Evolutionary conservation across 768 basidiomycete genomes (phyloP).

Genomic region (Cubamyces sp.): DNA sequence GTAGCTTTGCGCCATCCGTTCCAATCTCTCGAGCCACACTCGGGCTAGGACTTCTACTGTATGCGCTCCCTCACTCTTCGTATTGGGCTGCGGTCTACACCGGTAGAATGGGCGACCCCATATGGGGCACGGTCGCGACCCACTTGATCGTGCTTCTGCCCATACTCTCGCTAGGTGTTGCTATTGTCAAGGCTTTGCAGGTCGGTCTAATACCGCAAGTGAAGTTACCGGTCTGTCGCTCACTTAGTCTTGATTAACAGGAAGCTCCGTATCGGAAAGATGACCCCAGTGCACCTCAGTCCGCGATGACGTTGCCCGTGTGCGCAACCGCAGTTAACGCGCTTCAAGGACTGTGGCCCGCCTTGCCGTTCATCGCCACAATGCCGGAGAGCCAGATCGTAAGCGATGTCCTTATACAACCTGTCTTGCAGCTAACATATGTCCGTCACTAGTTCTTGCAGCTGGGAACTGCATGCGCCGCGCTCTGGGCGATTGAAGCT

Average conservation of each 20-base stretch:
- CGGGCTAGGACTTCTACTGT: slow-evolving; percentile 45
- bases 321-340: slow-evolving; percentile 33
- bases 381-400: slow-evolving; percentile 20
- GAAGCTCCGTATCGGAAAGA: slow-evolving; percentile 24
- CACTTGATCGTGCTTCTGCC: slow-evolving; percentile 63
- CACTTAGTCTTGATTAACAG: slow-evolving; percentile 1
- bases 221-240: background rate
- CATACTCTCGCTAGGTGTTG: slow-evolving; percentile 53
- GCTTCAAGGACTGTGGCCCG: slow-evolving; percentile 34
- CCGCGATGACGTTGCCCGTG: slow-evolving; percentile 33
- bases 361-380: slow-evolving; percentile 20
- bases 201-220: slow-evolving; percentile 38
- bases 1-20: slow-evolving; percentile 41
- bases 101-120: slow-evolving; percentile 52
- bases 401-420: background rate
- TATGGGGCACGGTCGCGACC: slow-evolving; percentile 61
- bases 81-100: slow-evolving; percentile 70
- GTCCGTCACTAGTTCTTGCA: slow-evolving; percentile 19
- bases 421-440: background rate
- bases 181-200: slow-evolving; percentile 46
- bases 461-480: slow-evolving; percentile 21
- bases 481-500: slow-evolving; percentile 24
- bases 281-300: slow-evolving; percentile 23
- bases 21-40: slow-evolving; percentile 39
- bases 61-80: slow-evolving; percentile 58